A percentile compares a stretch with the other conserved stretches of the same genome.
Evolutionary conservation across 1,284 basidiomycete genomes (phyloP).

Genomic region (Papiliotrema flavescens): DNA sequence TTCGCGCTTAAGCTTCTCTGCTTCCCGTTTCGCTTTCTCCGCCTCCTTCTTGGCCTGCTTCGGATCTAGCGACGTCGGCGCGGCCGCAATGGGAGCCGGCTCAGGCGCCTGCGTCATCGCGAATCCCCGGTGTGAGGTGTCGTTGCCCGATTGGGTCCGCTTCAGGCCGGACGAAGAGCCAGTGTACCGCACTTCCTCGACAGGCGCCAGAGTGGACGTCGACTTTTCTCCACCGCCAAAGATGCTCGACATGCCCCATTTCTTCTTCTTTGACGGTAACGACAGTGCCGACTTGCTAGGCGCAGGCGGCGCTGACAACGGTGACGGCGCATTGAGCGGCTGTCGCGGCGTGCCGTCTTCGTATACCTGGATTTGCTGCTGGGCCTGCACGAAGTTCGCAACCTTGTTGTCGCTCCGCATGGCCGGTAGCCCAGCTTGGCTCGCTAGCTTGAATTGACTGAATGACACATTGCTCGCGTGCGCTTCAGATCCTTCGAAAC

Average conservation of each 20-base stretch:
- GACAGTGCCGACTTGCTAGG: not conserved
- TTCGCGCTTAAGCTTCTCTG: conserved; percentile 79
- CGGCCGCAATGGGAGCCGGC: conserved; percentile 30
- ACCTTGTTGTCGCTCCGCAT: conserved; percentile 13
- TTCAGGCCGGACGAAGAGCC: conserved; percentile 66
- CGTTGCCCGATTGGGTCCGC: conserved; percentile 72
- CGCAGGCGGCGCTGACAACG: conserved; percentile 3
- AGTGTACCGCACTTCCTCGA: conserved; percentile 55
- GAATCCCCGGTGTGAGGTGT: conserved; percentile 64
- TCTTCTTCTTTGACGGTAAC: conserved; percentile 44
- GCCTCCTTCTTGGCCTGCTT: conserved; percentile 90
- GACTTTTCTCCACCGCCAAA: conserved; percentile 69
- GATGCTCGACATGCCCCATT: conserved; percentile 54
- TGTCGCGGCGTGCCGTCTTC: conserved; percentile 12
- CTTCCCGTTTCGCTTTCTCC: conserved; percentile 74
- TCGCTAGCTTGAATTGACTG: conserved; percentile 9
- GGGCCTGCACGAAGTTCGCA: conserved; percentile 26
- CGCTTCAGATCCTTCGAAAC: conserved; percentile 18
- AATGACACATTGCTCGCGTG: conserved; percentile 18
- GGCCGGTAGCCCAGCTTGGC: conserved; percentile 8
- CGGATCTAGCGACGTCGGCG: conserved; percentile 55
- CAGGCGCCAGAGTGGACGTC: conserved; percentile 57
- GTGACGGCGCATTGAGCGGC: conserved; percentile 17
- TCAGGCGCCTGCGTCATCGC: conserved; percentile 24
- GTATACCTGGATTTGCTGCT: conserved; percentile 18